Conservation (phyloP, 768 basidiomycete genomes). For the Boletus reticuloceps region DNA sequence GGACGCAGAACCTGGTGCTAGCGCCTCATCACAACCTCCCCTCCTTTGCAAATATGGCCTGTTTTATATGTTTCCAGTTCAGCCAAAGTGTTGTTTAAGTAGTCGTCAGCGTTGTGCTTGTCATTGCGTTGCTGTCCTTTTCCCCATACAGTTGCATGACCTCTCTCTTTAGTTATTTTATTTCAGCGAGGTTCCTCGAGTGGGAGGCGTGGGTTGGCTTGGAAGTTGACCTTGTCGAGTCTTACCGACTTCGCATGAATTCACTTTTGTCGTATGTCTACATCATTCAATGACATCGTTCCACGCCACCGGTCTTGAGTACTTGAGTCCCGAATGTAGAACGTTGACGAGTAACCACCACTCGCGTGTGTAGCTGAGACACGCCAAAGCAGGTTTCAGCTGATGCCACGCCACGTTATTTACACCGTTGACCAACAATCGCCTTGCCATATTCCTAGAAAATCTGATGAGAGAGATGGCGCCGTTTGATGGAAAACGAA, state of each 20-base stretch:
- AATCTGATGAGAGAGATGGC: constrained; percentile 2
- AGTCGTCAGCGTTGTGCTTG: constrained; percentile 26
- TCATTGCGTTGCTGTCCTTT: constrained; percentile 21
- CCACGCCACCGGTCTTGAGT: background rate
- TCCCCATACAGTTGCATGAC: constrained; percentile 13
- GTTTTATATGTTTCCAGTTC: constrained; percentile 19
- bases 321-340: no score
- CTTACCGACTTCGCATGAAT: constrained; percentile 6
- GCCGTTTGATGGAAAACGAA: constrained; percentile 4
- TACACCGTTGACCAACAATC: constrained; percentile 85
- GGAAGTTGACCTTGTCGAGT: constrained; percentile 40
- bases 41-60: constrained; percentile 26
- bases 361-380: background rate
- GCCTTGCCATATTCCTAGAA: constrained; percentile 75
- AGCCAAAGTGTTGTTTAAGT: constrained; percentile 27
- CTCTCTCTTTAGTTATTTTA: constrained; percentile 21
- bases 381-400: background rate
- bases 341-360: background rate
- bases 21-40: constrained; percentile 20
- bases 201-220: constrained; percentile 17
- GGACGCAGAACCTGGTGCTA: constrained; percentile 24
- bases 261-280: constrained; percentile 8
- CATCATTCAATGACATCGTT: constrained; percentile 14
- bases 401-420: constrained; percentile 39
- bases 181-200: constrained; percentile 7